phyloP scores from a whole-genome alignment of 768 basidiomycete species.

The Russula foetens region DNA sequence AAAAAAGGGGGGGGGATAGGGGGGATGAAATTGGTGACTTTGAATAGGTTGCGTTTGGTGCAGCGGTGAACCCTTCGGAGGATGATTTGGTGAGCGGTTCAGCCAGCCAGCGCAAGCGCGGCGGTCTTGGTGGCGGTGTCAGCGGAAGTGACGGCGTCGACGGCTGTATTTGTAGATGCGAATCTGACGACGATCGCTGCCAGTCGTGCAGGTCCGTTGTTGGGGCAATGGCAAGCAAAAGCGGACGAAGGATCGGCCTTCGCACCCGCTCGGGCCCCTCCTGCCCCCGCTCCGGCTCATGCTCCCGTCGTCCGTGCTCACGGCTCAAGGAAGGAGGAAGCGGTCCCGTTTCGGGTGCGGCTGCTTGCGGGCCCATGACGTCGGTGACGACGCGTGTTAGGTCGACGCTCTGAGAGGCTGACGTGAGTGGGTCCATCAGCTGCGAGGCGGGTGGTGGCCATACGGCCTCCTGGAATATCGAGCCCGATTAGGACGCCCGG shows the following conservation, averaged over 20 bases:
- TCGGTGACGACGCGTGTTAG: conserved; percentile 13
- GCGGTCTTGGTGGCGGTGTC: not conserved
- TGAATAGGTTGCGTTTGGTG: too few species aligned
- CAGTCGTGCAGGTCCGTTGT: conserved; percentile 3
- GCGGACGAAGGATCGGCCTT: not conserved
- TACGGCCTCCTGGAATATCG: conserved; percentile 19
- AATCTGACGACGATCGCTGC: not conserved
- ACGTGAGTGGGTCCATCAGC: conserved; percentile 13
- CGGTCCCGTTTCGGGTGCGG: not conserved
- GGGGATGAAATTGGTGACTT: too few species aligned
- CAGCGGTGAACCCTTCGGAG: conserved; percentile 1
- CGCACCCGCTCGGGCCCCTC: not conserved
- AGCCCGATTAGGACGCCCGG: conserved; percentile 14
- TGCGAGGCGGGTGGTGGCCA: conserved; percentile 17
- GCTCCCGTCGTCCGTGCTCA: not conserved
- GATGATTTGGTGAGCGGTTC: conserved; percentile 3
- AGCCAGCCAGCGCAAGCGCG: not conserved
- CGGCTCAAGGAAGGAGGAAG: not conserved
- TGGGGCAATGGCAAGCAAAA: not conserved
- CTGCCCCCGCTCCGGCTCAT: not conserved
- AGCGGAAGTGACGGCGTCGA: not conserved
- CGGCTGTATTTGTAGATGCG: not conserved
- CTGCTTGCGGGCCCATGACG: conserved; percentile 10
- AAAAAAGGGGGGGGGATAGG: not conserved
- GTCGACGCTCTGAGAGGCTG: conserved; percentile 1